Evolutionary conservation across 345 rosid species (phyloP).

Genomic region (Viola odorata): DNA sequence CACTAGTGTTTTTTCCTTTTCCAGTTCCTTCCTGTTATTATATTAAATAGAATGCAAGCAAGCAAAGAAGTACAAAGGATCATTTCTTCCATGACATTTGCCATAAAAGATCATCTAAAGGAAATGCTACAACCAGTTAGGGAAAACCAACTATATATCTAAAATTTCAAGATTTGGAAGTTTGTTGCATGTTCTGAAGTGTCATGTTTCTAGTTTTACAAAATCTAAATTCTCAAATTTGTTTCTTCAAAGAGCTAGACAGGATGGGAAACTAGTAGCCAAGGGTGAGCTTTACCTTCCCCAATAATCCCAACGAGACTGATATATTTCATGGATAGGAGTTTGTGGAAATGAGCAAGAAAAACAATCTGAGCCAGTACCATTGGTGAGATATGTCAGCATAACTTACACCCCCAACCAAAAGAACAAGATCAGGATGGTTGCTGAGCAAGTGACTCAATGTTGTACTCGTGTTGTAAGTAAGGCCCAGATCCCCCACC

Average conservation of each 20-base stretch:
- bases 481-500: slow-evolving; percentile 86
- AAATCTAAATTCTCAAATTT: not conserved
- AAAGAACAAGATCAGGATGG: slow-evolving; percentile 79
- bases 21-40: too few species aligned
- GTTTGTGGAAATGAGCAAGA: slow-evolving; percentile 44
- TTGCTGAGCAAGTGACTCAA: slow-evolving; percentile 54
- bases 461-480: slow-evolving; percentile 63
- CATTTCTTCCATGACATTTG: too few species aligned
- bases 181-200: too few species aligned
- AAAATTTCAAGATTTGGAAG: too few species aligned
- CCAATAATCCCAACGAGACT: slow-evolving; percentile 99
- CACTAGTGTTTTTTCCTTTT: too few species aligned
- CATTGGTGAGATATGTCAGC: slow-evolving; percentile 66
- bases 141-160: too few species aligned
- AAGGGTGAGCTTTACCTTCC: slow-evolving; percentile 55
- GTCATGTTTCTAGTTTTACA: too few species aligned
- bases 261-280: not conserved
- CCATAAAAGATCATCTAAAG: too few species aligned
- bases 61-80: too few species aligned
- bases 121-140: too few species aligned
- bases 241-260: not conserved
- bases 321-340: slow-evolving; percentile 67
- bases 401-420: slow-evolving; percentile 76
- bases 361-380: slow-evolving; percentile 45
- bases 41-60: too few species aligned